A percentile compares a stretch with the other conserved stretches of the same genome.
These are phyloP conservation scores for Rhazya stricta DNA, from an alignment of 257 asterid species.

Conservation along the genomic window DNA sequence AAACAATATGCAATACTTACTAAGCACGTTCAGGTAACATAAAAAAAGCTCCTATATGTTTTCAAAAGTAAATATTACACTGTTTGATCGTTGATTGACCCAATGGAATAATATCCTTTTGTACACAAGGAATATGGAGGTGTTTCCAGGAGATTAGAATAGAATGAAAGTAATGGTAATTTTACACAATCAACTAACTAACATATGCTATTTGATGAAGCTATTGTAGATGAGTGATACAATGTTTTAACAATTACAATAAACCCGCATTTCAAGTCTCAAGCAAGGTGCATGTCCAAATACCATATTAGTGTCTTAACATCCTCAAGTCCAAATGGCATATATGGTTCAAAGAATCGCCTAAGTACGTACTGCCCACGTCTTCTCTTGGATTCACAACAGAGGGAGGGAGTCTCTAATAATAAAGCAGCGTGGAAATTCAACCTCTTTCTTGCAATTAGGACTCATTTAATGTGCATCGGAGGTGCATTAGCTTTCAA, in stretches of 20 bases:
- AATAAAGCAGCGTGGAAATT: background rate
- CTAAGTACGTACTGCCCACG: background rate
- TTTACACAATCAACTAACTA: conserved; percentile 3
- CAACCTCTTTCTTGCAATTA: conserved; percentile 6
- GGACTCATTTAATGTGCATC: background rate
- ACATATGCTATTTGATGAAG: background rate
- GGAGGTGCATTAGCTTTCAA: background rate
- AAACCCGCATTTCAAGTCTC: background rate
- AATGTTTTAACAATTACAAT: background rate
- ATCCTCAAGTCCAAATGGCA: background rate
- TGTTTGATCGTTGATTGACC: background rate
- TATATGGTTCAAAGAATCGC: background rate
- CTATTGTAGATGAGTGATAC: background rate
- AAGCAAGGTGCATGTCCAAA: background rate
- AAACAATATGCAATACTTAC: no score
- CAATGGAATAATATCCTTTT: background rate
- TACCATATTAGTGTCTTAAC: background rate
- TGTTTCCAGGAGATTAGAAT: conserved; percentile 7
- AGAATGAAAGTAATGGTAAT: background rate
- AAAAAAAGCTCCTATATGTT: no score
- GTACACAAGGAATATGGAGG: background rate
- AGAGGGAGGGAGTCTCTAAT: background rate
- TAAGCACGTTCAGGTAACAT: no score
- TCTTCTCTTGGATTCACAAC: background rate
- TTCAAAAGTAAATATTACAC: conserved; percentile 6